Evolutionary conservation across 768 basidiomycete species (phyloP), one percentile per base, ranked within the genome.

Genomic region (Clavulina sp.): DNA sequence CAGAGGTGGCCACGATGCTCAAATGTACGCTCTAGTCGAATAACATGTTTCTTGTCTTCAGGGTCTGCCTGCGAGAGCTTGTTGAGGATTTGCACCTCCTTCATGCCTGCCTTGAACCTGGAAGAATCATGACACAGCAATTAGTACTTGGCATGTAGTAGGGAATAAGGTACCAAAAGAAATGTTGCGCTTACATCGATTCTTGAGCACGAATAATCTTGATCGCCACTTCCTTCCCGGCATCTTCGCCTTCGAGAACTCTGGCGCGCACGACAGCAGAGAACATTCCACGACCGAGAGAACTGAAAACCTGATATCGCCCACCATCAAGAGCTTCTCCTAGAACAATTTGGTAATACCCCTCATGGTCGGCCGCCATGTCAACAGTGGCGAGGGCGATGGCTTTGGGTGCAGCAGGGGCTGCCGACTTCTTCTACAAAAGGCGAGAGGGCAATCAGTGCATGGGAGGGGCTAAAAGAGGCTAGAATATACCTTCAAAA

Each of bases 231-330:
- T 99, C 93, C 59, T 70, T 69, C 41, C 65, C 51, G 49, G 59
- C 50, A 32, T 41, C 52, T 31, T 84, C 82, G 48, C 72, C 70
- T 66, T 80, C 69, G 41, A 92, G 69, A 6, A 89, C 74, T 30
- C 87, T 78, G 5, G 92, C 93, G 43, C 85, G 77, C 26, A 96
- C 89, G 48, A 99, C 95, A 52, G 86, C 88, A 46, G 91, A 89
- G 63, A 97, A 99, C 93, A 99, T 99, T 46, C 95, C 95, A 63
- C 93, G 92, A 18, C 95, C 95, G n/a, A 97, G 71, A 46, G 78
- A 85, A 46, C 87, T 88, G 58, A 84, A 91, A 6, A 99, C 88
- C 63, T 95, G 88, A 62, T 97, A 99, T 38, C 84, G 76, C 4
- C 86, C 91, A 26, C 80, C 77, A 60, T 95, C 92, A 18, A 99